Evolutionary conservation across 2,329 filamentous ascomycete genomes (phyloP).

Genomic region (Paracoccidioides brasiliensis): DNA sequence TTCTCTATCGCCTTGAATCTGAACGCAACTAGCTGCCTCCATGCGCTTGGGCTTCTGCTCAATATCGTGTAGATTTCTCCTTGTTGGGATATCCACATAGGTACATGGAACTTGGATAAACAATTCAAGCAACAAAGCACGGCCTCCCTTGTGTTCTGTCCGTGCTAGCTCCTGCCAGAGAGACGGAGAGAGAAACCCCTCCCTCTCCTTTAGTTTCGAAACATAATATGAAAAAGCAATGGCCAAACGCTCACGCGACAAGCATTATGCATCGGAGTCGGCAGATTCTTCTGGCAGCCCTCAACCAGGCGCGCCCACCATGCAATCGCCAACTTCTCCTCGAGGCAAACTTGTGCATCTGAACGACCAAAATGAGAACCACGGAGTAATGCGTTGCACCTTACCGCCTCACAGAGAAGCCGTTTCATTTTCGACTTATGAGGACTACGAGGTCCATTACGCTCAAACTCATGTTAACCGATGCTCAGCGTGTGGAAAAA

Average conservation of each 20-base stretch:
- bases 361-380: slow-evolving; percentile 27
- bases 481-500: slow-evolving; percentile 71
- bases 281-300: slow-evolving; percentile 22
- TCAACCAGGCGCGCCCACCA: slow-evolving; percentile 23
- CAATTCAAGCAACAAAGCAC: not conserved
- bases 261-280: slow-evolving; percentile 9
- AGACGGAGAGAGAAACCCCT: not conserved
- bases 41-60: not conserved
- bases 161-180: not conserved
- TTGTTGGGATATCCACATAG: not conserved
- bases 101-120: not conserved
- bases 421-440: slow-evolving; percentile 58
- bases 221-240: slow-evolving; percentile 24
- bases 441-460: slow-evolving; percentile 82
- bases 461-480: slow-evolving; percentile 66
- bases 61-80: not conserved
- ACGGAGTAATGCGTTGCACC: slow-evolving; percentile 58
- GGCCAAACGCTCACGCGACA: slow-evolving; percentile 48
- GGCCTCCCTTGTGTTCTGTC: not conserved
- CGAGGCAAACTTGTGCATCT: slow-evolving; percentile 48
- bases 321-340: slow-evolving; percentile 2
- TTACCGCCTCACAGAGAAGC: slow-evolving; percentile 65
- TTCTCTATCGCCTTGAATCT: not conserved
- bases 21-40: not conserved
- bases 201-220: not conserved